Percentiles rank a stretch among this genome's conserved stretches.
These are phyloP conservation scores for Ajuga chamaepitys DNA, from an alignment of 257 asterid genomes.

Conservation along the genomic window DNA sequence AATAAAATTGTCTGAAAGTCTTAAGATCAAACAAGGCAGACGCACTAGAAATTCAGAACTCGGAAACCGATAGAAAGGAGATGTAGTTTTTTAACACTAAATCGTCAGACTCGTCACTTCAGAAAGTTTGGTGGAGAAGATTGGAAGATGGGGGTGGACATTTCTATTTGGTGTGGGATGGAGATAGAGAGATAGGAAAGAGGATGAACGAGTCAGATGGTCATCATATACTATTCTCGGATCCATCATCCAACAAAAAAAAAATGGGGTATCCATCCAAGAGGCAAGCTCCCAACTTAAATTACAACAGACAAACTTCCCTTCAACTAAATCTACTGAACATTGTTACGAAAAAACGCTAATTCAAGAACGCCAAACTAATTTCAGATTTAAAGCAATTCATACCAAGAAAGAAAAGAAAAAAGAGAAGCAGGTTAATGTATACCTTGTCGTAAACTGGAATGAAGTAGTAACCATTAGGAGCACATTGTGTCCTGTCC, in stretches of 20 bases:
- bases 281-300: not conserved
- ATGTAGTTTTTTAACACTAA: not conserved
- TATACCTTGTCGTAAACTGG: slow-evolving; percentile 95
- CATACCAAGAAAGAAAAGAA: not conserved
- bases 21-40: not conserved
- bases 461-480: slow-evolving; percentile 96
- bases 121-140: not conserved
- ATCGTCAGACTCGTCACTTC: not conserved
- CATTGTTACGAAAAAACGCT: not conserved
- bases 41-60: slow-evolving; percentile 2
- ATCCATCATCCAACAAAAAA: not conserved
- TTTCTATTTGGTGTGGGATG: not conserved
- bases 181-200: not conserved
- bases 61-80: not conserved
- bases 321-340: not conserved
- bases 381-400: not conserved
- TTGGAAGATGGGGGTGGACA: not conserved
- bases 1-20: not conserved
- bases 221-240: not conserved
- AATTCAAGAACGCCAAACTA: not conserved
- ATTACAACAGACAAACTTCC: not conserved
- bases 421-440: not conserved
- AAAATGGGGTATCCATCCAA: not conserved
- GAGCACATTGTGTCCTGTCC: slow-evolving; percentile 94
- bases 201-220: not conserved